Base-by-base conservation (phyloP, 116 monocot genomes). In the Papilionanthe hybrid region DNA sequence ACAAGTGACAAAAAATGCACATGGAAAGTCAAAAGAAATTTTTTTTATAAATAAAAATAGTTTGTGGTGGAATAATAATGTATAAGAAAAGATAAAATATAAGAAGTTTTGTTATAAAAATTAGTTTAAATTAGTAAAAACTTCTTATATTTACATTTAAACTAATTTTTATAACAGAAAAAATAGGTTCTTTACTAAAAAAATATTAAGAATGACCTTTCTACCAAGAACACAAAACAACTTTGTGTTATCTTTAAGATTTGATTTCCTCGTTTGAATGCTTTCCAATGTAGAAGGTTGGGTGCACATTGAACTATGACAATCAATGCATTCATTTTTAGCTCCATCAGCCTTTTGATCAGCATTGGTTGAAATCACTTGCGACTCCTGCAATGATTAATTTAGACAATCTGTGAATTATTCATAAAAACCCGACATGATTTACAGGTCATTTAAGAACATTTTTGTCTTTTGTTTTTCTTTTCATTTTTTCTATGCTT, bases 301-400 rank as follows among this genome's bases (percentile, higher is more conserved):
- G 29, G 10, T 69, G 69, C 29, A 9, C 27, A 69, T 32, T 69
- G 32, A 32, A 25, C 13, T 32, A 1, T 69, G 69, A 32, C 30
- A 69, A 69, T 69, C 69, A 69, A 69, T 32, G 69, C 22, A 25
- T 29, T 29, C 69, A 69, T 29, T 69, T 69, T 60, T 6, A 60
- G 11, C 69, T 25, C 29, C 32, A 8, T 69, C 9, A 29, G 32
- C 69, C 7, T 27, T 69, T 29, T 69, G 69, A 10, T 69, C 69
- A 29, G 27, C 69, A 69, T 69, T 69, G 30, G 30, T 69, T 27
- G 69, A 28, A 69, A 27, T 13, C 69, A 11, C 48, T 11, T 48
- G 48, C 13, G 48, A 48, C 48, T 32, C 69, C 69, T 69, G 69
- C 69, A 69, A 69, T 12, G 69, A 20, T 23, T 22, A 60, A 60